These are phyloP conservation scores for Phialophora chinensis DNA, from an alignment of 2,329 filamentous ascomycete species.

Conservation along the genomic window DNA sequence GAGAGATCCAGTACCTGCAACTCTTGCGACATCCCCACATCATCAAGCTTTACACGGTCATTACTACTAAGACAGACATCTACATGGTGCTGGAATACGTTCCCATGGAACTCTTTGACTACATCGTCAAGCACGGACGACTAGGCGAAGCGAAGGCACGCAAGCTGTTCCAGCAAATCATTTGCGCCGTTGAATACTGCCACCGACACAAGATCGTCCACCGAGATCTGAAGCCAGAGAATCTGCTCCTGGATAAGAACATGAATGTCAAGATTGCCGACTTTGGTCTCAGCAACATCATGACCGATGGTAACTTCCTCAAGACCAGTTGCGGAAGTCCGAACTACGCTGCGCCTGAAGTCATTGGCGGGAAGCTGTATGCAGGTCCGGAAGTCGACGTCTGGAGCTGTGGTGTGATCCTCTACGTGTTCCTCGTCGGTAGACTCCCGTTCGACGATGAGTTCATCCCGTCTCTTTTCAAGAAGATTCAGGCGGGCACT, in stretches of 20 bases:
- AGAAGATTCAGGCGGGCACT: conserved; percentile 93
- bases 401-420: conserved; percentile 70
- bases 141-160: conserved; percentile 92
- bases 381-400: conserved; percentile 97
- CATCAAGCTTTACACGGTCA: conserved; percentile 98
- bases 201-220: conserved; percentile 99
- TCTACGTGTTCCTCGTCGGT: conserved; percentile 69
- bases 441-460: conserved; percentile 94
- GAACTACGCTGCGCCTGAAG: conserved; percentile 96
- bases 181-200: conserved; percentile 98
- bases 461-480: conserved; percentile 95
- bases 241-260: conserved; percentile 89
- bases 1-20: conserved; percentile 98
- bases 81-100: conserved; percentile 99
- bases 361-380: conserved; percentile 97
- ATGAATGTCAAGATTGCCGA: conserved; percentile 99
- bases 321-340: conserved; percentile 98
- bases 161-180: conserved; percentile 98
- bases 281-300: conserved; percentile 98
- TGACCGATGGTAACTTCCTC: conserved; percentile 98
- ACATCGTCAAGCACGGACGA: conserved; percentile 91
- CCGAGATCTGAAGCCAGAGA: conserved; percentile 96
- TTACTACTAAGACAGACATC: conserved; percentile 91
- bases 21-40: conserved; percentile 95
- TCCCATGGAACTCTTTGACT: conserved; percentile 95